phyloP scores from a whole-genome alignment of 2,329 filamentous ascomycete genomes.

The Xylaria hypoxylon region DNA sequence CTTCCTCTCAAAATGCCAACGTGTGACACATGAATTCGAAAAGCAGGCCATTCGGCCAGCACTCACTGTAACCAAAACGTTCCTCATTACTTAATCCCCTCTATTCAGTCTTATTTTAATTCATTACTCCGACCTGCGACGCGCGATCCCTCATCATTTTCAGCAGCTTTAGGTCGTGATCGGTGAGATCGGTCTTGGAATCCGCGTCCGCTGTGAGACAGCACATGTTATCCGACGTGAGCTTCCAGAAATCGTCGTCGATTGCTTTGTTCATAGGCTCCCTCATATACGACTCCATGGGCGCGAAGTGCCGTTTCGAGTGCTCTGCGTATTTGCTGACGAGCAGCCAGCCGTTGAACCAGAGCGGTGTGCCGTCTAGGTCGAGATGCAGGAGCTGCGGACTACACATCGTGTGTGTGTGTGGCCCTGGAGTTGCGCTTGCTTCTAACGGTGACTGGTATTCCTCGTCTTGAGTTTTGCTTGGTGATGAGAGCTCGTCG shows the following conservation, averaged over 20 bases:
- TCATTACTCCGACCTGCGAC: constrained; percentile 26
- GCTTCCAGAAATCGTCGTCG: constrained; percentile 48
- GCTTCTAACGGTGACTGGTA: background rate
- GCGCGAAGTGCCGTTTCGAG: constrained; percentile 51
- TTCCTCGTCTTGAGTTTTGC: background rate
- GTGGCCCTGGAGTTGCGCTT: constrained; percentile 11
- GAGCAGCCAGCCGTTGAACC: constrained; percentile 61
- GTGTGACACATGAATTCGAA: background rate
- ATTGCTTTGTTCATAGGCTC: constrained; percentile 45
- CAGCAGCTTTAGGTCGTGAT: constrained; percentile 45
- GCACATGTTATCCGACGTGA: constrained; percentile 52
- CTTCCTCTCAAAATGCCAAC: background rate
- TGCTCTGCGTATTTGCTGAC: constrained; percentile 57
- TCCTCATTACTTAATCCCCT: background rate
- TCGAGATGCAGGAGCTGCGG: constrained; percentile 60
- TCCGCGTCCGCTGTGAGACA: constrained; percentile 50
- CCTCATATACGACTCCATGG: constrained; percentile 52
- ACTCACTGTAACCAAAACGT: background rate
- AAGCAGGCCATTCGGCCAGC: background rate
- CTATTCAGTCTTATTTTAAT: background rate
- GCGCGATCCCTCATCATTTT: constrained; percentile 50
- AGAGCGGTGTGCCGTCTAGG: constrained; percentile 55
- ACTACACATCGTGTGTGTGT: constrained; percentile 55
- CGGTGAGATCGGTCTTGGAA: constrained; percentile 42
- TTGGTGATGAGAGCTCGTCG: background rate